These are phyloP conservation scores for Xylaria palmicola DNA, from an alignment of 495 filamentous ascomycete genomes.

Conservation along the genomic window DNA sequence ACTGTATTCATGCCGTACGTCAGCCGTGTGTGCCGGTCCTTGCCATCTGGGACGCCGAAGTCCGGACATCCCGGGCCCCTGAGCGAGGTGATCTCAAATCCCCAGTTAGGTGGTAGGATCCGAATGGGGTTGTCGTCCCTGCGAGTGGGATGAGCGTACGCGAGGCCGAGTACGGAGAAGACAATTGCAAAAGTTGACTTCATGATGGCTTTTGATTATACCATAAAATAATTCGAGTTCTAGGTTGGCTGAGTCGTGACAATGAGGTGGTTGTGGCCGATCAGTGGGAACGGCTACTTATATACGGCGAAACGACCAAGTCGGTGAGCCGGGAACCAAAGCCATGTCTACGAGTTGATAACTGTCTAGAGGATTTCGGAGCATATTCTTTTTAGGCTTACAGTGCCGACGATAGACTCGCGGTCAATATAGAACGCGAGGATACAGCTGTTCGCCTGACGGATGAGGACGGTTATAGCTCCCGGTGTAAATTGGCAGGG, in stretches of 20 bases:
- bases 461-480: not conserved
- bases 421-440: not conserved
- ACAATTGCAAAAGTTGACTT: not conserved
- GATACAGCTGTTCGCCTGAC: not conserved
- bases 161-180: not conserved
- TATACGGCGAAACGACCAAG: not conserved
- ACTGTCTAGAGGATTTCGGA: not conserved
- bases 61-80: not conserved
- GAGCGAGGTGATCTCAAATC: conserved; percentile 4
- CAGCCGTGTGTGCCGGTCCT: not conserved
- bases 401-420: not conserved
- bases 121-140: not conserved
- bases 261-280: not conserved
- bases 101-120: not conserved
- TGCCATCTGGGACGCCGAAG: not conserved
- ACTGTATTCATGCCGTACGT: not conserved
- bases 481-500: not conserved
- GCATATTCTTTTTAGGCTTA: not conserved
- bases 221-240: not conserved
- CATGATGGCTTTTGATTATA: not conserved
- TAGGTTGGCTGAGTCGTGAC: not conserved
- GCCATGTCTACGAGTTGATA: not conserved
- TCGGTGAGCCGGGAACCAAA: not conserved
- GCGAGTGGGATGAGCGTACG: not conserved
- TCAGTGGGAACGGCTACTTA: not conserved